A percentile compares a stretch with the other conserved stretches of the same genome.
Evolutionary conservation across 768 basidiomycete species (phyloP).

Genomic region (Cystobasidium onofrii): DNA sequence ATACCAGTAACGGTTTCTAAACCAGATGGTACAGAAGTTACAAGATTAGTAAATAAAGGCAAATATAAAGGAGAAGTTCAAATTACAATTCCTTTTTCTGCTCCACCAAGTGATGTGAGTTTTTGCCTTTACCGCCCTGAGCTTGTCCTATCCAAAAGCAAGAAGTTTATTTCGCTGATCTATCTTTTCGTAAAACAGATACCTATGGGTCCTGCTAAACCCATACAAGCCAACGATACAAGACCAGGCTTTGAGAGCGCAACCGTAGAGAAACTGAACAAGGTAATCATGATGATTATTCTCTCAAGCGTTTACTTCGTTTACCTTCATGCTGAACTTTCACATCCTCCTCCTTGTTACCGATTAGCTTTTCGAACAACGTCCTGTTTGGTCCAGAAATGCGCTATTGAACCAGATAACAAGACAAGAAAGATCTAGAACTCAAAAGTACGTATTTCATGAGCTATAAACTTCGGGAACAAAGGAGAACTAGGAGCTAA

Average conservation of each 20-base stretch:
- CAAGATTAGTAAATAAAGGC: slow-evolving; percentile 71
- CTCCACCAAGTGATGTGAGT: slow-evolving; percentile 9
- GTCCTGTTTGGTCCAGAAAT: slow-evolving; percentile 83
- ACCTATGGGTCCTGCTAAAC: slow-evolving; percentile 35
- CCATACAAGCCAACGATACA: slow-evolving; percentile 37
- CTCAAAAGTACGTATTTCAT: slow-evolving; percentile 65
- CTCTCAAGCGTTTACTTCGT: too few relatives aligned
- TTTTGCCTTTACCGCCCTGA: too few relatives aligned
- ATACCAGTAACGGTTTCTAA: slow-evolving; percentile 56
- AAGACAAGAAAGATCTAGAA: slow-evolving; percentile 58
- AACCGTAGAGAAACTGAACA: slow-evolving; percentile 46
- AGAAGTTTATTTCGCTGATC: too few relatives aligned
- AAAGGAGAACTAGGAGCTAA: too few relatives aligned
- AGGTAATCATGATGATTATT: too few relatives aligned
- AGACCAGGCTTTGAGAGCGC: slow-evolving; percentile 57
- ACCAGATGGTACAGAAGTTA: slow-evolving; percentile 69
- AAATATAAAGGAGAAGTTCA: slow-evolving; percentile 61
- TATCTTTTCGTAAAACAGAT: too few relatives aligned
- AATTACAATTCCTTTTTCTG: slow-evolving; percentile 32
- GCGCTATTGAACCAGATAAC: slow-evolving; percentile 76
- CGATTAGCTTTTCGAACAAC: slow-evolving; percentile 63
- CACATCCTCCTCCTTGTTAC: too few relatives aligned
- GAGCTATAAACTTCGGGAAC: too few relatives aligned
- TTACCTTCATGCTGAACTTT: too few relatives aligned
- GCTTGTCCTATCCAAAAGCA: too few relatives aligned